Evolutionary conservation across 352 stramenopile species (phyloP), one percentile per base, ranked within the genome.

Genomic region (Phytophthora cactorum): DNA sequence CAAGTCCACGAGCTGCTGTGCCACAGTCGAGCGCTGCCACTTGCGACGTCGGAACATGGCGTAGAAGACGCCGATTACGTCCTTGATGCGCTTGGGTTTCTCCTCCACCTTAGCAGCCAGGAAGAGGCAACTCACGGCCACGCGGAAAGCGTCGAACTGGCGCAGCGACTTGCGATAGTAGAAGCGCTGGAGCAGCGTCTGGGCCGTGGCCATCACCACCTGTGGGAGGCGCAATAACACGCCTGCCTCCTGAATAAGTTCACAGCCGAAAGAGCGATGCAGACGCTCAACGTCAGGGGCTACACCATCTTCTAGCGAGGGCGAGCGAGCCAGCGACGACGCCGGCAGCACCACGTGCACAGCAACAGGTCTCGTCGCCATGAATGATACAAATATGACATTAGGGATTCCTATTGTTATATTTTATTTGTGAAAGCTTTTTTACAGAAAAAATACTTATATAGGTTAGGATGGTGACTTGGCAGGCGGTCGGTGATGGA

Each of bases 161-260:
- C 70, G 72, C 38, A 96, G 66, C 28, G 86, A 96, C 76, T 93
- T 85, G 59, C 88, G 84, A 63, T 90, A 95, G 66, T 88, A 98
- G 73, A 98, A 98, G 32, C 93, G 84, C 45, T 98, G 93, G 9
- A 98, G 75, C 50, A 98, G 79, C 27, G 86, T 97, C 67, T 98
- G 92, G 27, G 84, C 93, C 3, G 93, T 98, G 59, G 81, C 91
- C 84, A 93, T 92, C 25, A 96, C 91, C 17, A 97, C 90, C 55
- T 97, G 91, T 2, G 93, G 92, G 31, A 97, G 76, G 5, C 85
- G 79, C 51, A 98, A 72, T 38, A 97, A 72, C 12, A 97, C 75
- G 22, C 89, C 90, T 1, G 90, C 90, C 52, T 98, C 93, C 63
- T 98, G 90, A 65, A 97, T 89, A 28, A 98, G 70, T 69, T 97